Evolutionary conservation across 306 rosid species (phyloP).

Genomic region (Mimosa bimucronata): DNA sequence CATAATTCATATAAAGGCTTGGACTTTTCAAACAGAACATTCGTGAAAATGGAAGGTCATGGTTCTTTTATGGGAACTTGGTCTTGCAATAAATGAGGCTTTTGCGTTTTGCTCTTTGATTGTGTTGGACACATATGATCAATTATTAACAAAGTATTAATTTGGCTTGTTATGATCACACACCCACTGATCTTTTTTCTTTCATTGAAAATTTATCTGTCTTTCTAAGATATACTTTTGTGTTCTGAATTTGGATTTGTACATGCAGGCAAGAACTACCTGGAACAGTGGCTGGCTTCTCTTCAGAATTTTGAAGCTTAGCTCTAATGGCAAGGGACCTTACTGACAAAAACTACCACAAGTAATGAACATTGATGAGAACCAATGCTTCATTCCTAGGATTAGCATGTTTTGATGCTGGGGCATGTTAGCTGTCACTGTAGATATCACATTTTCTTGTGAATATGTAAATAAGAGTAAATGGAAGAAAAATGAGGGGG

Average conservation of each 20-base stretch:
- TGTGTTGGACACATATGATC: neutral
- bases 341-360: neutral
- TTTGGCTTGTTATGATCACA: neutral
- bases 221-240: neutral
- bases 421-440: constrained; percentile 20
- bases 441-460: constrained; percentile 30
- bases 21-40: neutral
- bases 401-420: neutral
- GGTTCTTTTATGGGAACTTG: neutral
- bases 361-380: constrained; percentile 4
- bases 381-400: neutral
- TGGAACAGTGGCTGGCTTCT: constrained; percentile 81
- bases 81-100: neutral
- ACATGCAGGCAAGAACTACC: constrained; percentile 52
- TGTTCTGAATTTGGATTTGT: constrained; percentile 51
- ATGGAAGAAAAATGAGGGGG: constrained; percentile 14
- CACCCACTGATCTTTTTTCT: neutral
- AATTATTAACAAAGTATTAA: neutral
- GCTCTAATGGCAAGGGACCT: constrained; percentile 3
- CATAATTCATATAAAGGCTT: neutral
- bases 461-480: constrained; percentile 28
- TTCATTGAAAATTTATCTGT: neutral
- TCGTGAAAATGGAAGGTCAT: neutral
- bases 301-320: constrained; percentile 63
- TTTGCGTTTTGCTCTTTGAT: neutral